Percentiles rank a stretch among this genome's conserved stretches.
Conservation (phyloP, 352 stramenopile genomes). For the Lagenidium giganteum region DNA sequence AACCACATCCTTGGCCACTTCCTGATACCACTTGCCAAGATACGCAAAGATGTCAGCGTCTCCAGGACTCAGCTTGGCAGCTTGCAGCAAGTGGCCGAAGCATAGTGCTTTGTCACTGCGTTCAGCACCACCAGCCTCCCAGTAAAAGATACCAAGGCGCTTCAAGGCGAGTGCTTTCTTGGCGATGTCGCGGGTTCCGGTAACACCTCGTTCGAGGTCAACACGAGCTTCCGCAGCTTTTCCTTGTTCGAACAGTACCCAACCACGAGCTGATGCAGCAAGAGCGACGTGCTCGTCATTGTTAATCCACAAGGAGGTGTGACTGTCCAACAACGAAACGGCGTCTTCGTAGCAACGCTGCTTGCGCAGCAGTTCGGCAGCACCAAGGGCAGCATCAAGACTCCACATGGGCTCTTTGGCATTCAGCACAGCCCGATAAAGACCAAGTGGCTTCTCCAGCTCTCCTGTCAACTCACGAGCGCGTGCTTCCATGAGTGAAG, state of each 20-base stretch:
- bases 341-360: too few species aligned
- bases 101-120: constrained; percentile 55
- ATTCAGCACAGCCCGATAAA: constrained; percentile 28
- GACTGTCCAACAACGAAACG: too few species aligned
- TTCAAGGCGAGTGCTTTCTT: constrained; percentile 44
- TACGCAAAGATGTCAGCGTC: constrained; percentile 67
- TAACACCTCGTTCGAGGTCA: constrained; percentile 31
- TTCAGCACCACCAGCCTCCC: constrained; percentile 41
- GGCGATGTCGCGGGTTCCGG: constrained; percentile 20
- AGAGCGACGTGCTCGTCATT: constrained; percentile 18
- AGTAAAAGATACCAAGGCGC: constrained; percentile 75
- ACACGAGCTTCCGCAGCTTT: constrained; percentile 23
- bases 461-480: constrained; percentile 44
- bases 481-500: constrained; percentile 49
- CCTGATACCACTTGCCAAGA: constrained; percentile 75
- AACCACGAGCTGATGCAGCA: constrained; percentile 32
- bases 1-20: constrained; percentile 48
- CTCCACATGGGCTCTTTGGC: constrained; percentile 15
- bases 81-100: constrained; percentile 59
- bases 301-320: too few species aligned
- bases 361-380: constrained; percentile 42
- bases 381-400: constrained; percentile 30
- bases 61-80: constrained; percentile 61
- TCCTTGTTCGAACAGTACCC: constrained; percentile 33
- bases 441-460: constrained; percentile 34